These are phyloP conservation scores for Kwoniella europaea DNA, from an alignment of 768 basidiomycete species.

Conservation along the genomic window DNA sequence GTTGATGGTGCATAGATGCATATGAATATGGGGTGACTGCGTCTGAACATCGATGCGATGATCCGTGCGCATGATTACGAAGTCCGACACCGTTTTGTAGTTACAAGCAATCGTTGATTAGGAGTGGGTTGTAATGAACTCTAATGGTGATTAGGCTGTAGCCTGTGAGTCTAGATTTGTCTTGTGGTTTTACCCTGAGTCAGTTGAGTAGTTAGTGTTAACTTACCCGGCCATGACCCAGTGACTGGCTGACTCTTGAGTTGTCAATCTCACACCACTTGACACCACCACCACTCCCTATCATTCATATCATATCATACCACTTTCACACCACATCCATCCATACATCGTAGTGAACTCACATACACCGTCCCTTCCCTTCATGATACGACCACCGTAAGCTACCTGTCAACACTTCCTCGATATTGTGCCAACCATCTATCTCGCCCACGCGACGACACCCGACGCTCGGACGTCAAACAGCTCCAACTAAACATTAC, in stretches of 20 bases:
- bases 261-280: conserved; percentile 6
- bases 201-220: not conserved
- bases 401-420: not conserved
- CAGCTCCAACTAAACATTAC: not conserved
- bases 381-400: conserved; percentile 12
- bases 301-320: not conserved
- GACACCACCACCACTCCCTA: not conserved
- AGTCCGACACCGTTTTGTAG: not conserved
- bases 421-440: not conserved
- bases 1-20: not conserved
- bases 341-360: too few species aligned
- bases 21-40: not conserved
- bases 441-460: not conserved
- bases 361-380: not conserved
- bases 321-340: not conserved
- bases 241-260: not conserved
- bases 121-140: not conserved
- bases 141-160: not conserved
- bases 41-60: not conserved
- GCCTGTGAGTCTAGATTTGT: not conserved
- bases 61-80: not conserved
- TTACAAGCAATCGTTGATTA: not conserved
- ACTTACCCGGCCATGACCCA: not conserved
- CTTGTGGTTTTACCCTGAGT: not conserved
- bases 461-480: conserved; percentile 6